Evolutionary conservation across 148 eudicot genomes (phyloP).

Genomic region (Vaccinium darrowii): DNA sequence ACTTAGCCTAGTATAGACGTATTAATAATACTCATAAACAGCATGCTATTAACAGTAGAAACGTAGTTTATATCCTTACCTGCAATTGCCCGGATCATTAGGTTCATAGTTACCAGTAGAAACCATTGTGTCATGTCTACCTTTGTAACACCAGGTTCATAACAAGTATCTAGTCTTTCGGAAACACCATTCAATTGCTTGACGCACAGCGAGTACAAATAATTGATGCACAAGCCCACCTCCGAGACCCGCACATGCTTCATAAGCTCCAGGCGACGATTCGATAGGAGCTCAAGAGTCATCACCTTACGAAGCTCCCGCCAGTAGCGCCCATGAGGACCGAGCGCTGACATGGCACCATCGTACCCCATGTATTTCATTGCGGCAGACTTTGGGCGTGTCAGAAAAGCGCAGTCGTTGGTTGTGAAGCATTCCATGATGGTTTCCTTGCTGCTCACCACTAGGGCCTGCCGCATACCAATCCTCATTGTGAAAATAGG

Average conservation of each 20-base stretch:
- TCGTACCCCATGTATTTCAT: background rate
- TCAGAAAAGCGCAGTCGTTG: background rate
- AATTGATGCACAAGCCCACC: background rate
- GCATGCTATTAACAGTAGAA: too few relatives aligned
- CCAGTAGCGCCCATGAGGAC: background rate
- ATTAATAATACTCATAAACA: too few relatives aligned
- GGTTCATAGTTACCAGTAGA: too few relatives aligned
- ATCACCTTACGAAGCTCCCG: background rate
- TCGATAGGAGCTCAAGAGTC: background rate
- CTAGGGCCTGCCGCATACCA: background rate
- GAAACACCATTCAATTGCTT: background rate
- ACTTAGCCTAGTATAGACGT: too few relatives aligned
- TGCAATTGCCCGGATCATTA: too few relatives aligned
- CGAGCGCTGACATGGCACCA: background rate
- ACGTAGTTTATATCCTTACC: too few relatives aligned
- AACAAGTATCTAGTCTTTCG: too few relatives aligned
- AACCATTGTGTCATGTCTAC: too few relatives aligned
- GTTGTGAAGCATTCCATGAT: slow-evolving; percentile 1
- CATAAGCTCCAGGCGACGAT: background rate
- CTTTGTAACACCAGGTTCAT: too few relatives aligned
- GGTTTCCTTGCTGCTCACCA: slow-evolving; percentile 8
- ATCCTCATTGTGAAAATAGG: background rate
- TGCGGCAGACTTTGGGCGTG: background rate
- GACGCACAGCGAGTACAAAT: background rate
- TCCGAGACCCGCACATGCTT: background rate